Evolutionary conservation across 2,329 filamentous ascomycete species (phyloP).

Genomic region (Claviceps capensis): DNA sequence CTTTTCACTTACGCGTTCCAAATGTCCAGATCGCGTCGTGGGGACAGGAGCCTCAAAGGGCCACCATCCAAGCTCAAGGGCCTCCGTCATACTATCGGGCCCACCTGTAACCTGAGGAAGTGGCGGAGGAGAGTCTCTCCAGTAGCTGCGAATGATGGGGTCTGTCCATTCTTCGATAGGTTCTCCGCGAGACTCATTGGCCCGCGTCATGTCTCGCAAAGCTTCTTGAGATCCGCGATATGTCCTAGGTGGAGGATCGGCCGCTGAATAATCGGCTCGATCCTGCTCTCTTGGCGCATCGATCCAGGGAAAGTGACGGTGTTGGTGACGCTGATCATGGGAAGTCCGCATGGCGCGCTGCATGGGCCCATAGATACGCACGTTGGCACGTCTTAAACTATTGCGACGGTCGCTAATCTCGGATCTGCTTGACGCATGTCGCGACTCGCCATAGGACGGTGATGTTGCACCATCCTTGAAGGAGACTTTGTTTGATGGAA

Average conservation of each 20-base stretch:
- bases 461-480: constrained; percentile 17
- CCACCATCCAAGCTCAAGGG: constrained; percentile 13
- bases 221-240: constrained; percentile 3
- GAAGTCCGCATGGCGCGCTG: constrained; percentile 12
- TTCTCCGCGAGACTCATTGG: constrained; percentile 13
- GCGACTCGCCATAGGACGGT: constrained; percentile 26
- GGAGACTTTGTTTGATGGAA: constrained; percentile 22
- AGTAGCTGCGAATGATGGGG: constrained; percentile 11
- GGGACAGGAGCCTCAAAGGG: constrained; percentile 8
- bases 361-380: constrained; percentile 15
- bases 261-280: background rate
- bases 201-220: constrained; percentile 9
- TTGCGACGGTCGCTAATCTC: constrained; percentile 19
- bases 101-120: background rate
- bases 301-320: constrained; percentile 11
- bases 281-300: constrained; percentile 8
- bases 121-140: constrained; percentile 6
- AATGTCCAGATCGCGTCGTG: background rate
- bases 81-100: constrained; percentile 6
- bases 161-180: constrained; percentile 16
- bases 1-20: background rate
- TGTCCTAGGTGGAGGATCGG: constrained; percentile 1
- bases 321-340: constrained; percentile 8
- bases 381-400: constrained; percentile 11
- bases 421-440: constrained; percentile 19